phyloP scores from a whole-genome alignment of 78 protist species.

The Capsaspora owczarzaki region DNA sequence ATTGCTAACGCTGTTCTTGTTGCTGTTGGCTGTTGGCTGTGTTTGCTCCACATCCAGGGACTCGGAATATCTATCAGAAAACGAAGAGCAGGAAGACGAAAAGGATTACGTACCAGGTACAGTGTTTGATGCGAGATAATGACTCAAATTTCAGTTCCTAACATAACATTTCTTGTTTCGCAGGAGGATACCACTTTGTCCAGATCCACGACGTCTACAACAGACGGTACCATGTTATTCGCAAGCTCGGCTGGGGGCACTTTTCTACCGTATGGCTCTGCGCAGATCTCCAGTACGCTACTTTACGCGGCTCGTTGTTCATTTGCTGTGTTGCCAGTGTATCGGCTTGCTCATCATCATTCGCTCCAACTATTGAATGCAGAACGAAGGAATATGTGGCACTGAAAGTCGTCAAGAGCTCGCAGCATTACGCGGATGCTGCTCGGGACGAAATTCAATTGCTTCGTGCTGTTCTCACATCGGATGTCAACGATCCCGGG shows the following conservation, averaged over 20 bases:
- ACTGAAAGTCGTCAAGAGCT: slow-evolving; percentile 73
- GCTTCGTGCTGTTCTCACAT: slow-evolving; percentile 14
- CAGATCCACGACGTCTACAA: slow-evolving; percentile 68
- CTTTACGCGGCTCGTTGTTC: neutral
- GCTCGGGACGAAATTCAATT: slow-evolving; percentile 76
- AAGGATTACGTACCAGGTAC: neutral
- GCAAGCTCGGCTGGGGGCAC: slow-evolving; percentile 98
- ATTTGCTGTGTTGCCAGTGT: neutral
- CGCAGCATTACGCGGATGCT: slow-evolving; percentile 79
- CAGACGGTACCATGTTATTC: slow-evolving; percentile 57
- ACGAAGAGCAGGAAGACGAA: neutral
- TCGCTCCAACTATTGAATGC: neutral
- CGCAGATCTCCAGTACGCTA: neutral
- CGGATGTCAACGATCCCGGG: slow-evolving; percentile 8
- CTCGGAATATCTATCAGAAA: no score
- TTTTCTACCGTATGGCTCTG: slow-evolving; percentile 95
- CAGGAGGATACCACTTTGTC: slow-evolving; percentile 92
- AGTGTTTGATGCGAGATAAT: neutral
- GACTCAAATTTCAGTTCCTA: neutral
- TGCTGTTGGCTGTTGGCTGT: no score
- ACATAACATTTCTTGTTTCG: neutral
- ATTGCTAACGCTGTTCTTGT: no score
- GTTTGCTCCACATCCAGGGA: no score
- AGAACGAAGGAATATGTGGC: slow-evolving; percentile 44
- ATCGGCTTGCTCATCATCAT: neutral